Evolutionary conservation across 2,329 filamentous ascomycete species (phyloP).

Genomic region (Boeremia lycopersici): DNA sequence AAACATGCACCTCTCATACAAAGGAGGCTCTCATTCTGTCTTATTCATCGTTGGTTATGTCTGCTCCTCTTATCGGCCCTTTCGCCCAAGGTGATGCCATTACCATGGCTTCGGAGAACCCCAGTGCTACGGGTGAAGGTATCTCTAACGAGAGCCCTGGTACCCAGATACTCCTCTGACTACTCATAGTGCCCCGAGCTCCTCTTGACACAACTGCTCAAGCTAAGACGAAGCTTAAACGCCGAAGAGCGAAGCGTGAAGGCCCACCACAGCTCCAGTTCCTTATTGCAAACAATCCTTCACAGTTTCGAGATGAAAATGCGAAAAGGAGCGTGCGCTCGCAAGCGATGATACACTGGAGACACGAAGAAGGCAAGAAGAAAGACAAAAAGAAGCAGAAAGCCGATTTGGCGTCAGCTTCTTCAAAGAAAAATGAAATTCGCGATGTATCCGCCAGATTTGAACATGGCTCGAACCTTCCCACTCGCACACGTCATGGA

Average conservation of each 20-base stretch:
- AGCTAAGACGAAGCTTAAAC: slow-evolving; percentile 15
- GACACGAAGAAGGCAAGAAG: slow-evolving; percentile 24
- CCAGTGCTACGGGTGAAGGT: slow-evolving; percentile 5
- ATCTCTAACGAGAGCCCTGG: slow-evolving; percentile 2
- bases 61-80: neutral
- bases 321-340: slow-evolving; percentile 40
- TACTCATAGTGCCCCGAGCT: neutral
- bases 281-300: slow-evolving; percentile 36
- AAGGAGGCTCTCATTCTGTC: neutral
- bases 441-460: neutral
- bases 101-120: slow-evolving; percentile 10
- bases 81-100: neutral
- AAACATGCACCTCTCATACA: slow-evolving; percentile 5
- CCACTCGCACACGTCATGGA: neutral
- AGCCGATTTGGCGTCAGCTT: neutral
- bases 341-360: slow-evolving; percentile 41
- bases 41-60: neutral
- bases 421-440: neutral
- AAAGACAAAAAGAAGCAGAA: slow-evolving; percentile 10
- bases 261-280: slow-evolving; percentile 40
- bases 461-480: neutral
- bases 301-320: slow-evolving; percentile 38
- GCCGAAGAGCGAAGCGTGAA: slow-evolving; percentile 29
- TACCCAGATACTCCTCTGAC: slow-evolving; percentile 1
- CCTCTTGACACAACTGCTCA: neutral